phyloP scores from a whole-genome alignment of 1,139 yeast species.

The Scheffersomyces segobiensis region DNA sequence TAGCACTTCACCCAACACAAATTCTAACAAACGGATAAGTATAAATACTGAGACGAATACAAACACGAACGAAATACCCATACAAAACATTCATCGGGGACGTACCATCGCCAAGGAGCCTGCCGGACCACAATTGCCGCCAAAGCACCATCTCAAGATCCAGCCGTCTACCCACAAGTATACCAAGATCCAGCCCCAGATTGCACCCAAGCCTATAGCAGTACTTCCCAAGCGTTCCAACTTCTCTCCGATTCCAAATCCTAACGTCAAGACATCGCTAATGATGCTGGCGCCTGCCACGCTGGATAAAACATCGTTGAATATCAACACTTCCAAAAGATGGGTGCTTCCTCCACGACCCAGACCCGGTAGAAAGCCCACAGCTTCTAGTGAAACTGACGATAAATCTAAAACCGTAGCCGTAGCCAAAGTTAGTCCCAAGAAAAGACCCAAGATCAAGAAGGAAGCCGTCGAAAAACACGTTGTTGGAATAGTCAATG shows the following conservation, averaged over 20 bases:
- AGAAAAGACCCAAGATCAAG: conserved; percentile 12
- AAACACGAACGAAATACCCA: neutral
- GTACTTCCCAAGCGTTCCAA: conserved; percentile 27
- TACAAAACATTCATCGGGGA: neutral
- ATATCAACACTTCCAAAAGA: conserved; percentile 52
- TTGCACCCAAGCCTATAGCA: conserved; percentile 39
- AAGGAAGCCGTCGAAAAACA: neutral
- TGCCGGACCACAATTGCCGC: neutral
- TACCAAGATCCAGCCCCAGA: conserved; percentile 43
- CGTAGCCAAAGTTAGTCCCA: conserved; percentile 7
- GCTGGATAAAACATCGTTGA: conserved; percentile 24
- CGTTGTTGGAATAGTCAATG: neutral
- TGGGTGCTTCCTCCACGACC: conserved; percentile 72
- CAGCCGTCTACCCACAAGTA: conserved; percentile 18
- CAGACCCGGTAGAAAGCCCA: conserved; percentile 58
- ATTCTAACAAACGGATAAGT: neutral
- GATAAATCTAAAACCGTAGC: conserved; percentile 10
- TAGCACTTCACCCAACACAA: neutral
- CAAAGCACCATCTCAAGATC: neutral
- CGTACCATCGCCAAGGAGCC: neutral
- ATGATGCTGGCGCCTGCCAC: conserved; percentile 10
- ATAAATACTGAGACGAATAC: neutral
- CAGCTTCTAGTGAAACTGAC: conserved; percentile 9
- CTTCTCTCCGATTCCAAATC: conserved; percentile 14
- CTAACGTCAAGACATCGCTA: conserved; percentile 11